These are phyloP conservation scores for Fusarium illudens DNA, from an alignment of 2,329 filamentous ascomycete species.

Conservation along the genomic window DNA sequence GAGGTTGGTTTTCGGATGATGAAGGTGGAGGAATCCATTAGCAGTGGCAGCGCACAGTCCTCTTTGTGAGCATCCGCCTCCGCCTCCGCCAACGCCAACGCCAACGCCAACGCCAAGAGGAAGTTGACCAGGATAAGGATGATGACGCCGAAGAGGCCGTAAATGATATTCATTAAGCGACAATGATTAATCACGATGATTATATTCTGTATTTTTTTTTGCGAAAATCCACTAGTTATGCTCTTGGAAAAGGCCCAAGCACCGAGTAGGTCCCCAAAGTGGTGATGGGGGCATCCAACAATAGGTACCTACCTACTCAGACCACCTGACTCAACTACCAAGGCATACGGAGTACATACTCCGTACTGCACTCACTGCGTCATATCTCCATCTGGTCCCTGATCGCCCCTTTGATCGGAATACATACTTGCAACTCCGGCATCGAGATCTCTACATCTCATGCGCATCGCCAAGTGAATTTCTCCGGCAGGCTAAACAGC, in stretches of 20 bases:
- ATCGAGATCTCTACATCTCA: neutral
- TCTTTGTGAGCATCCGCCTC: constrained; percentile 1
- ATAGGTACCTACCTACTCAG: neutral
- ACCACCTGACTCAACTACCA: neutral
- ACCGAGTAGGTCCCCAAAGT: neutral
- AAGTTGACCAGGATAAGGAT: neutral
- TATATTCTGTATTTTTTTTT: no score
- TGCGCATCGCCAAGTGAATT: neutral
- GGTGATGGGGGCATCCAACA: neutral
- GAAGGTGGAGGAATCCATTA: neutral
- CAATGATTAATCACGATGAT: neutral
- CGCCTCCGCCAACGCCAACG: neutral
- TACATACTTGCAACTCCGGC: neutral
- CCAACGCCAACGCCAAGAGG: neutral
- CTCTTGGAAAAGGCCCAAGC: neutral
- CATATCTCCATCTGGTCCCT: neutral
- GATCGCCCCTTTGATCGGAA: neutral
- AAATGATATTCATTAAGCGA: neutral
- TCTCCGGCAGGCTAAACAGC: neutral
- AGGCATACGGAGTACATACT: no score
- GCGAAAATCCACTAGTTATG: no score
- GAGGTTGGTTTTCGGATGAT: constrained; percentile 3
- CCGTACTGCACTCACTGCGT: neutral
- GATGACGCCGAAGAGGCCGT: neutral
- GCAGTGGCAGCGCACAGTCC: constrained; percentile 13